Evolutionary conservation across 129 eudicot genomes (phyloP).

Genomic region (Lactuca sativa): DNA sequence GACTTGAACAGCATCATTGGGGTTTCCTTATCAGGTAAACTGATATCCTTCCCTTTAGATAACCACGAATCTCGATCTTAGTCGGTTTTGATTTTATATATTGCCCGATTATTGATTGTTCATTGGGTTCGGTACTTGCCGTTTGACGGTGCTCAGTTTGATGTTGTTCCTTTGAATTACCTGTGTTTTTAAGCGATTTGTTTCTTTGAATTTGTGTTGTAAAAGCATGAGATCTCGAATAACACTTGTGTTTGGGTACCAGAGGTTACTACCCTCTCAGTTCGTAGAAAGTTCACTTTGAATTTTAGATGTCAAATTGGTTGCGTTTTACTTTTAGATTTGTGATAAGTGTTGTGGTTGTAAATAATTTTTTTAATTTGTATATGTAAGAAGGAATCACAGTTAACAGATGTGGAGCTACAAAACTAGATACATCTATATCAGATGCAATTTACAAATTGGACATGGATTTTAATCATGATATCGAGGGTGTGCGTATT

Average conservation of each 20-base stretch:
- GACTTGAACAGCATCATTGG: conserved; percentile 7
- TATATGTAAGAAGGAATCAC: neutral
- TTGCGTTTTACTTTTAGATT: conserved; percentile 12
- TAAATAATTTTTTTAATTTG: neutral
- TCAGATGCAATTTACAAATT: conserved; percentile 7
- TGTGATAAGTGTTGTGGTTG: conserved; percentile 8
- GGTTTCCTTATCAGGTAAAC: conserved; percentile 22
- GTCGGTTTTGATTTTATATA: neutral
- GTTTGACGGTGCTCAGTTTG: neutral
- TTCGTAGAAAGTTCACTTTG: conserved; percentile 1
- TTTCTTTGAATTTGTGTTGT: conserved; percentile 5
- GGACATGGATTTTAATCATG: conserved; percentile 1
- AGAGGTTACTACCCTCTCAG: neutral
- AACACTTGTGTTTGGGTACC: neutral
- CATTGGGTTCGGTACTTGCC: neutral
- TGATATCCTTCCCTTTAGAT: neutral
- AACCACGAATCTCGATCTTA: neutral
- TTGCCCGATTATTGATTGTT: conserved; percentile 12
- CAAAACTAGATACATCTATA: neutral
- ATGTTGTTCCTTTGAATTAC: neutral
- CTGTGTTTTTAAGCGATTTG: conserved; percentile 2
- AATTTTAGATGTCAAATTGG: conserved; percentile 1
- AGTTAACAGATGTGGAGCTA: neutral
- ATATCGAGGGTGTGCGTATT: neutral
- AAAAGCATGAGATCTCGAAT: conserved; percentile 25